Percentiles rank a stretch among this genome's conserved stretches.
phyloP scores from a whole-genome alignment of 1,284 basidiomycete species.

The Thelephora terrestris region DNA sequence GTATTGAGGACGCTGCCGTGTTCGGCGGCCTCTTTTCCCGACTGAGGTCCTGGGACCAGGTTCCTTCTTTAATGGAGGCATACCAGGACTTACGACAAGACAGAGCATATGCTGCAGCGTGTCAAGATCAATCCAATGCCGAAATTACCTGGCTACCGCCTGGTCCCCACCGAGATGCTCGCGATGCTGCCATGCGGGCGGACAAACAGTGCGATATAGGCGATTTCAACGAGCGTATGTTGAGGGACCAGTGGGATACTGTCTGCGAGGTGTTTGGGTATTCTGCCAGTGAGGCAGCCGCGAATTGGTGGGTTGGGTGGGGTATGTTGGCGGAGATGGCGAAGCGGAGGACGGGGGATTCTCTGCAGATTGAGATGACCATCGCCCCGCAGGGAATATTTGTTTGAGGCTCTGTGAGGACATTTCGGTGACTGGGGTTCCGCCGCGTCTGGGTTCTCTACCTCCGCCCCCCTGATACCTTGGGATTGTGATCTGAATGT shows the following conservation, averaged over 20 bases:
- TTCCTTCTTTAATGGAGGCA: conserved; percentile 15
- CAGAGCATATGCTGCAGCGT: conserved; percentile 10
- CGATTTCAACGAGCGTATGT: conserved; percentile 11
- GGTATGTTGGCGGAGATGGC: conserved; percentile 12
- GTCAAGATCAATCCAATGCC: conserved; percentile 11
- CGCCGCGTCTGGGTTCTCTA: no score
- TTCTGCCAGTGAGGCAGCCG: conserved; percentile 11
- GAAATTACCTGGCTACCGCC: conserved; percentile 9
- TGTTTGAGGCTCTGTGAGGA: no score
- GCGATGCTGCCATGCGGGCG: conserved; percentile 10
- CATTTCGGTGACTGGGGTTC: no score
- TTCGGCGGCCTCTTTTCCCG: conserved; percentile 19
- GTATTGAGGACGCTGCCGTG: conserved; percentile 21
- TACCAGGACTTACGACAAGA: conserved; percentile 19
- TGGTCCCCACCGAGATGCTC: conserved; percentile 11
- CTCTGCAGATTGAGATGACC: no score
- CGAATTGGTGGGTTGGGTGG: conserved; percentile 29
- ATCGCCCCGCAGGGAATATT: no score
- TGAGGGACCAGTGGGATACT: conserved; percentile 12
- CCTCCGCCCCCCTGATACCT: no score
- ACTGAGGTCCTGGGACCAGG: conserved; percentile 10
- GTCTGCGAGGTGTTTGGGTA: conserved; percentile 11
- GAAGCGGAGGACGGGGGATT: not conserved
- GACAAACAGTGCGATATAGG: conserved; percentile 1
- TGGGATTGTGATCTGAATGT: no score